phyloP scores from a whole-genome alignment of 2,329 filamentous ascomycete species.

The Magnaporthiopsis rhizophila region DNA sequence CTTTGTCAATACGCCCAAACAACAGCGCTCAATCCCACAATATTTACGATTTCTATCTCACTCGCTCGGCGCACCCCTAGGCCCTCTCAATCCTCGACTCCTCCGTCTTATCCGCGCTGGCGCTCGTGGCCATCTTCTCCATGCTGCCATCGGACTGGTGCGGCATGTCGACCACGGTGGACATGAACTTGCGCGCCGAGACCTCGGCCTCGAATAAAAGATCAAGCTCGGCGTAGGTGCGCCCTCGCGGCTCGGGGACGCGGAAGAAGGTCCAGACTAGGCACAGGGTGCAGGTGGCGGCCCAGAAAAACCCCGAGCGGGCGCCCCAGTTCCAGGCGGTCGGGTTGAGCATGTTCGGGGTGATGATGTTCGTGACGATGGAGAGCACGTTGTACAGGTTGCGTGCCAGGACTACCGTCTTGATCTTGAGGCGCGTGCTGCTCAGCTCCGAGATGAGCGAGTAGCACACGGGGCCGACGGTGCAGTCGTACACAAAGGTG shows the following conservation, averaged over 20 bases:
- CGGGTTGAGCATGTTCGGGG: conserved; percentile 27
- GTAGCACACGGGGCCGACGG: conserved; percentile 37
- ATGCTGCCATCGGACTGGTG: not conserved
- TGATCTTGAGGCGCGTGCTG: conserved; percentile 35
- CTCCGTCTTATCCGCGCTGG: not conserved
- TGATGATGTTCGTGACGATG: conserved; percentile 31
- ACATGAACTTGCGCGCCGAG: conserved; percentile 12
- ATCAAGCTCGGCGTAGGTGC: conserved; percentile 12
- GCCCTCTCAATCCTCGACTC: not conserved
- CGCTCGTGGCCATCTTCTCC: not conserved
- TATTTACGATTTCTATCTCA: not conserved
- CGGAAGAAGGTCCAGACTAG: conserved; percentile 43
- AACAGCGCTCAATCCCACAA: not conserved
- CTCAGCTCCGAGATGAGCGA: conserved; percentile 40
- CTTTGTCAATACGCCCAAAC: too few species aligned
- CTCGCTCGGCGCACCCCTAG: not conserved
- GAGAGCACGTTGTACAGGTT: conserved; percentile 34
- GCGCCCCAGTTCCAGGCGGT: conserved; percentile 30
- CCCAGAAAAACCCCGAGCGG: conserved; percentile 36
- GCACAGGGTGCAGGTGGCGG: conserved; percentile 31
- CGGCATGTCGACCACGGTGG: not conserved
- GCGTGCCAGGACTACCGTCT: conserved; percentile 37
- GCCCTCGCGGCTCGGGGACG: conserved; percentile 32
- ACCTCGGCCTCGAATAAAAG: conserved; percentile 20
- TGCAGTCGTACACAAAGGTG: conserved; percentile 9